A percentile compares a stretch with the other conserved stretches of the same genome.
phyloP scores from a whole-genome alignment of 371 early-diverging fungal genomes.

The Mucor irregularis region DNA sequence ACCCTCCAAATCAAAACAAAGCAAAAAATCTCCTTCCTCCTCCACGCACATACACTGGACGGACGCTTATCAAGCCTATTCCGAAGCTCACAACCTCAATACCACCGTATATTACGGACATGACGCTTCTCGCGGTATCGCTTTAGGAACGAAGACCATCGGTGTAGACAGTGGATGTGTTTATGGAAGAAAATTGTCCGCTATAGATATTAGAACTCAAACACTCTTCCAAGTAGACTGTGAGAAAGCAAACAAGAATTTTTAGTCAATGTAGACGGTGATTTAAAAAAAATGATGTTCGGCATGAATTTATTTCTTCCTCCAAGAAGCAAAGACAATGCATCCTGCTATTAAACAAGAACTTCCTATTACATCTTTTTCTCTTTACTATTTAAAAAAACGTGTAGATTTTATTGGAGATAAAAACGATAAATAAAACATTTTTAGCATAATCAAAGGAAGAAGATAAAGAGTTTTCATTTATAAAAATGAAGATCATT shows the following conservation, averaged over 20 bases:
- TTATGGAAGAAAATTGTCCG: slow-evolving; percentile 62
- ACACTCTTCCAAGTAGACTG: slow-evolving; percentile 33
- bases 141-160: slow-evolving; percentile 45
- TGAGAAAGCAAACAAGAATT: slow-evolving; percentile 1
- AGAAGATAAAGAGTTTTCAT: neutral
- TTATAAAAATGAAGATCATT: neutral
- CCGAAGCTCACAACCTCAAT: slow-evolving; percentile 7
- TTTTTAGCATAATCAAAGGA: too few relatives aligned
- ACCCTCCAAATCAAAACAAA: slow-evolving; percentile 31
- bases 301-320: too few relatives aligned
- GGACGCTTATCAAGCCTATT: slow-evolving; percentile 17
- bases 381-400: too few relatives aligned
- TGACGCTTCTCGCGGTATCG: slow-evolving; percentile 60
- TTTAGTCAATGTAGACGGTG: neutral
- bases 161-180: slow-evolving; percentile 74
- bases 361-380: too few relatives aligned
- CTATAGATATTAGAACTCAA: slow-evolving; percentile 36
- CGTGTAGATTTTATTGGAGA: too few relatives aligned
- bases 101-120: slow-evolving; percentile 64
- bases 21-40: neutral
- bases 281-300: neutral
- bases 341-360: too few relatives aligned
- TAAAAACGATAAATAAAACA: too few relatives aligned
- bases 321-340: too few relatives aligned
- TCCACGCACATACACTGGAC: slow-evolving; percentile 8